phyloP scores from a whole-genome alignment of 1,139 yeast genomes.

The Nematodospora anomalae region DNA sequence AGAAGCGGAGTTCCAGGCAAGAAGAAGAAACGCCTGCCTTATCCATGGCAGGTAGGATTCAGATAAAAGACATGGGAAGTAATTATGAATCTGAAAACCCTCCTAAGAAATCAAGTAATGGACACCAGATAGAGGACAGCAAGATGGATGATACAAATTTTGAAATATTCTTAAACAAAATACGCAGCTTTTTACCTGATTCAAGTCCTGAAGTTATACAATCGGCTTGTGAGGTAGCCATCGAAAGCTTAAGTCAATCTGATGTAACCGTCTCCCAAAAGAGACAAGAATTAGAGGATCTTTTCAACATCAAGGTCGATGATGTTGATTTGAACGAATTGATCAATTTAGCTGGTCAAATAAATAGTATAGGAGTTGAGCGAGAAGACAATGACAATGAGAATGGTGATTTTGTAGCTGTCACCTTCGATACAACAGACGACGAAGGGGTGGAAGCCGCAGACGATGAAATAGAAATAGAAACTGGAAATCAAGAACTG shows the following conservation, averaged over 20 bases:
- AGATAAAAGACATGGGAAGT: constrained; percentile 70
- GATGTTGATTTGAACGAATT: constrained; percentile 55
- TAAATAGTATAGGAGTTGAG: constrained; percentile 54
- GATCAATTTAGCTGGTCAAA: constrained; percentile 47
- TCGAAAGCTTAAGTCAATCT: constrained; percentile 59
- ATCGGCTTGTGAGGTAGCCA: constrained; percentile 65
- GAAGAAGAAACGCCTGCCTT: constrained; percentile 63
- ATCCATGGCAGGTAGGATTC: constrained; percentile 66
- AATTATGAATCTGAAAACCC: constrained; percentile 12
- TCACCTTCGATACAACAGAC: constrained; percentile 27
- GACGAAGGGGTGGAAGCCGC: constrained; percentile 28
- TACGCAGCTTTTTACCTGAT: constrained; percentile 33
- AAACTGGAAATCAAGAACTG: constrained; percentile 22
- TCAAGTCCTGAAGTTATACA: constrained; percentile 44
- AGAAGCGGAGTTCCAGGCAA: constrained; percentile 41
- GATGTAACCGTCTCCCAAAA: constrained; percentile 22
- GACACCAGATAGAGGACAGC: constrained; percentile 14
- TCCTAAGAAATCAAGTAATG: constrained; percentile 3
- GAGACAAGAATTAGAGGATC: constrained; percentile 37
- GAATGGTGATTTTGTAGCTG: constrained; percentile 22
- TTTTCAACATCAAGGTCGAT: constrained; percentile 47
- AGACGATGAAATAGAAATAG: constrained; percentile 25
- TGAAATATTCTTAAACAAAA: constrained; percentile 31
- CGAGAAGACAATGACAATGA: constrained; percentile 25
- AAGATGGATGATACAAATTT: constrained; percentile 26